Evolutionary conservation across 106 monocot species (phyloP), one percentile per base, ranked within the genome.

Genomic region (Xerophyta viscosa): DNA sequence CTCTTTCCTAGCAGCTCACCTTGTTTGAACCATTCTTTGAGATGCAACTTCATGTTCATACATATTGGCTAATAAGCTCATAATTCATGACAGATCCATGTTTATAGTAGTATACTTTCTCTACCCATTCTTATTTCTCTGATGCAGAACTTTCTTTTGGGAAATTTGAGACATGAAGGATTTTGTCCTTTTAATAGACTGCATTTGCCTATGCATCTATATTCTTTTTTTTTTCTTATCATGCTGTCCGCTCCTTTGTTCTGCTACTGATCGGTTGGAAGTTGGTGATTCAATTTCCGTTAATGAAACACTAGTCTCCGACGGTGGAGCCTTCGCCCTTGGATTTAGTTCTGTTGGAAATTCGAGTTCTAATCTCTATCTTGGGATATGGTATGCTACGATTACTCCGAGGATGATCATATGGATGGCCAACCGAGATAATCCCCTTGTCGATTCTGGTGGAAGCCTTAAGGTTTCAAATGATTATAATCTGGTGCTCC

Each of bases 361-460:
- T 6, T 71, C 71, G 29, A 64, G 4, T 24, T 15, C 17, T 9
- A 29, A 44, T 27, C 15, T 20, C n/a, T 71, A 64, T 58, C 19
- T 71, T 13, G 71, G 64, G 4, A 64, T 71, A 14, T 64, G 64
- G 71, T 64, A 64, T 47, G 21, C 45, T 20, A 18, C 36, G 27
- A 64, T 71, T 8, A n/a, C 64, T 11, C 18, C 17, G 24, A 57
- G 37, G 23, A 68, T 68, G 0, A 36, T 72, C 29, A 50, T 78
- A 4, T 78, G 78, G 78, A 64, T 79, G 13, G 73, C 65, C 15
- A 73, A 79, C 50, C 67, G 79, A 45, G 64, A 66, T 14, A 48
- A 54, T 1, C 71, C 77, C 2, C 25, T 77, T 21, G 49, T 30
- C 1, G 66, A 56, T 17, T 44, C 65, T 12, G 30, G 63, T 3